Evolutionary conservation across 164 flowering plant species (phyloP).

Genomic region (Saururus chinensis): DNA sequence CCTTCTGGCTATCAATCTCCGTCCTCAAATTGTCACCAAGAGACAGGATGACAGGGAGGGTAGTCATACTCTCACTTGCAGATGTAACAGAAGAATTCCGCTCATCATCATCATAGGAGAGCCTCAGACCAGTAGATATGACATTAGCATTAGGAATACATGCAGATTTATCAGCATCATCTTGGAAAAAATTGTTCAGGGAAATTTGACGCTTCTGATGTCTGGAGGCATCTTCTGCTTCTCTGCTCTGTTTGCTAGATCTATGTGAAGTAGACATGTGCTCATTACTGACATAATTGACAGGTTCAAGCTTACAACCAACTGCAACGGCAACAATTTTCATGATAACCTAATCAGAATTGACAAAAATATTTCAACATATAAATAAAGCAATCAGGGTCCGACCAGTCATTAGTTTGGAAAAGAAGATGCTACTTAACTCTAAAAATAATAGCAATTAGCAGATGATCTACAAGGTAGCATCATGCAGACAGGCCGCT

Average conservation of each 20-base stretch:
- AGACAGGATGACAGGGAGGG: constrained; percentile 40
- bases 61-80: constrained; percentile 56
- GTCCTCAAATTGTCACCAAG: constrained; percentile 42
- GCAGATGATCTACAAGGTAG: too few species aligned
- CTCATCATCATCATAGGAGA: constrained; percentile 85
- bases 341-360: background rate
- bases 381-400: too few species aligned
- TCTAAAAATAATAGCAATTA: too few species aligned
- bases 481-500: too few species aligned
- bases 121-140: constrained; percentile 76
- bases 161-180: constrained; percentile 45
- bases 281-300: constrained; percentile 53
- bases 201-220: constrained; percentile 68
- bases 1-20: constrained; percentile 62
- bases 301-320: constrained; percentile 52
- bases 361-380: background rate
- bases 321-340: constrained; percentile 31
- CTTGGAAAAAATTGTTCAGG: constrained; percentile 39
- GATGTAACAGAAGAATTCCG: constrained; percentile 64
- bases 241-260: constrained; percentile 45
- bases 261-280: constrained; percentile 25
- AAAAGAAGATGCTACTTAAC: too few species aligned
- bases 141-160: constrained; percentile 40
- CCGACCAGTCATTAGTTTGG: too few species aligned
- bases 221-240: constrained; percentile 38